Evolutionary conservation across 371 early-diverging fungal species (phyloP).

Genomic region (Mortierella sp.): DNA sequence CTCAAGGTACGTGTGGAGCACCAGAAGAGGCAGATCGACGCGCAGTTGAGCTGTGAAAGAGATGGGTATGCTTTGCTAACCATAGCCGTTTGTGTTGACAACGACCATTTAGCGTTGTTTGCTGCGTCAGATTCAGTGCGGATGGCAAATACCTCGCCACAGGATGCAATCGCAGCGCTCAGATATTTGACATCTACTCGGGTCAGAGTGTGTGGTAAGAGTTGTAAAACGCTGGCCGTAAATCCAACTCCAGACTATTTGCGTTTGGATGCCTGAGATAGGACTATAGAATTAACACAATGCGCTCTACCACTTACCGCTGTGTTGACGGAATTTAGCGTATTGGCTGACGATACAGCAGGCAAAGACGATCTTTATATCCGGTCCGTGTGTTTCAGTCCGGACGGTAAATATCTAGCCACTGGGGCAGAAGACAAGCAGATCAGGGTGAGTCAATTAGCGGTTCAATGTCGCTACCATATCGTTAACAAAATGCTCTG

Average conservation of each 20-base stretch:
- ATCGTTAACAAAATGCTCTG: too few species aligned
- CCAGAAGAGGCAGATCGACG: too few species aligned
- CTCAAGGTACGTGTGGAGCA: slow-evolving; percentile 59
- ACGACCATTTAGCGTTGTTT: slow-evolving; percentile 86
- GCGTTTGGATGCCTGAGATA: too few species aligned
- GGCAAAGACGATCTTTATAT: slow-evolving; percentile 92
- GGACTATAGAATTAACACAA: too few species aligned
- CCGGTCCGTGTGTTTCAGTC: slow-evolving; percentile 96
- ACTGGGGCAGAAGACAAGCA: slow-evolving; percentile 98
- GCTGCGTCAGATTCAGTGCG: slow-evolving; percentile 95
- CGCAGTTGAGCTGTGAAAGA: too few species aligned
- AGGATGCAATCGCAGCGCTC: slow-evolving; percentile 93
- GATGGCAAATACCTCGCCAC: slow-evolving; percentile 95
- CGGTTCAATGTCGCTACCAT: background rate
- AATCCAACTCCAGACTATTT: too few species aligned
- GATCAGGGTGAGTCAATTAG: slow-evolving; percentile 75
- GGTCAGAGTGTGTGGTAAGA: slow-evolving; percentile 79
- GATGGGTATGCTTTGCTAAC: too few species aligned
- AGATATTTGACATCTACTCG: slow-evolving; percentile 86
- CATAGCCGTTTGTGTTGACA: background rate
- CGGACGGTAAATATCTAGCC: slow-evolving; percentile 91
- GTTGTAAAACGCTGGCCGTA: too few species aligned
- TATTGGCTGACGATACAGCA: slow-evolving; percentile 81
- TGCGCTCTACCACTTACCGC: too few species aligned
- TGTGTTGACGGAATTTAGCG: too few species aligned